These are phyloP conservation scores for Mrakiaceae sp. DNA, from an alignment of 1,284 basidiomycete species.

Conservation along the genomic window DNA sequence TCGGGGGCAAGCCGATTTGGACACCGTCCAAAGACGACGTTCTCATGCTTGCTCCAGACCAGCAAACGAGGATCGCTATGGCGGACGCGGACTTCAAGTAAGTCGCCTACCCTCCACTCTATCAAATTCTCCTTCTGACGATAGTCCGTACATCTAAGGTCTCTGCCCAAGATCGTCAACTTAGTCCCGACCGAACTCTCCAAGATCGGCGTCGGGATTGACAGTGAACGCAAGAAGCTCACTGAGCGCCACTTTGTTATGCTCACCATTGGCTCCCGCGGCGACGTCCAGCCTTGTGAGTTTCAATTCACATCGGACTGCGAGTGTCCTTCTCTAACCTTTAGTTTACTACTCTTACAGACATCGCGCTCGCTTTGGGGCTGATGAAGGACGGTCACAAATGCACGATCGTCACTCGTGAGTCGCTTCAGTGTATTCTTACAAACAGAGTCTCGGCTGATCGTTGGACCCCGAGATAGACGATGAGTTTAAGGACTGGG, in stretches of 20 bases:
- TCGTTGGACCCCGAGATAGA: conserved; percentile 25
- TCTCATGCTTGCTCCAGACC: background rate
- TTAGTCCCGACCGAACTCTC: conserved; percentile 11
- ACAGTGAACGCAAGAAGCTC: conserved; percentile 14
- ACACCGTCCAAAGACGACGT: background rate
- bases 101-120: background rate
- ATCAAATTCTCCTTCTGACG: conserved; percentile 22
- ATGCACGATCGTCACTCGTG: conserved; percentile 45
- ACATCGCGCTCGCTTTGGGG: conserved; percentile 18
- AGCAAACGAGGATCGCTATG: background rate
- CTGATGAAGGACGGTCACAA: conserved; percentile 45
- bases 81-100: background rate
- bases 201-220: too few species aligned
- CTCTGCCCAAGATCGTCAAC: conserved; percentile 34
- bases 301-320: background rate
- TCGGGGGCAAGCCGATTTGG: conserved; percentile 31
- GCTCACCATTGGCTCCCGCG: conserved; percentile 40
- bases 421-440: background rate
- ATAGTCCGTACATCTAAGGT: conserved; percentile 25
- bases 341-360: too few species aligned
- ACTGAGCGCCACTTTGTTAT: conserved; percentile 30
- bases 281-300: conserved; percentile 39
- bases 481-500: conserved; percentile 46
- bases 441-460: background rate
- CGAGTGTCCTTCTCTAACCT: background rate